Conservation (phyloP, 768 basidiomycete genomes). For the Porphyrellus cyaneotinctus region DNA sequence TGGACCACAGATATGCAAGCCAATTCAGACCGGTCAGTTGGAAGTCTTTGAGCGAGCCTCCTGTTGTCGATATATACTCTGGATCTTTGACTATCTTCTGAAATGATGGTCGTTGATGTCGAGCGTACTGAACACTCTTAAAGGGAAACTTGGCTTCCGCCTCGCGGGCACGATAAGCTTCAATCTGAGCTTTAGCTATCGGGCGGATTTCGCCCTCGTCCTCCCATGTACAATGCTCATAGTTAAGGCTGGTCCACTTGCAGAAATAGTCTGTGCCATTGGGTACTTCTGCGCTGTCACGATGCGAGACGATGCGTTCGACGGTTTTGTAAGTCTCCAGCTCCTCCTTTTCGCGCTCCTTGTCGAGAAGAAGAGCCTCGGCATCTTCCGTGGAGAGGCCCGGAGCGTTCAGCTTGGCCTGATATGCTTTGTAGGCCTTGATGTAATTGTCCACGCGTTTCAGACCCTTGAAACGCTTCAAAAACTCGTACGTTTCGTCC, state of each 20-base stretch:
- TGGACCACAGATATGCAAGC: constrained; percentile 95
- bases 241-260: constrained; percentile 94
- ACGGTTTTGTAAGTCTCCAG: constrained; percentile 87
- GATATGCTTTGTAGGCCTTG: constrained; percentile 79
- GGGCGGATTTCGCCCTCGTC: constrained; percentile 70
- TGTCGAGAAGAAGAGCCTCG: constrained; percentile 85
- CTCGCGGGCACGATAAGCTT: constrained; percentile 73
- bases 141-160: constrained; percentile 78
- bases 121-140: constrained; percentile 69
- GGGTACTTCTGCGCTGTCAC: constrained; percentile 50
- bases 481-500: constrained; percentile 95
- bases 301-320: constrained; percentile 82
- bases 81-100: constrained; percentile 85
- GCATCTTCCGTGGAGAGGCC: constrained; percentile 80
- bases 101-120: constrained; percentile 71
- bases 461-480: constrained; percentile 91
- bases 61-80: constrained; percentile 71
- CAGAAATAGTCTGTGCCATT: constrained; percentile 81
- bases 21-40: constrained; percentile 97
- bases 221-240: constrained; percentile 97
- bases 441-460: constrained; percentile 99
- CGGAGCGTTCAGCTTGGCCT: constrained; percentile 58
- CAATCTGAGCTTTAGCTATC: constrained; percentile 75
- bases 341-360: constrained; percentile 88
- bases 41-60: constrained; percentile 93